Evolutionary conservation across 73 alveolate genomes (phyloP).

Genomic region (Symbiodinium natans): DNA sequence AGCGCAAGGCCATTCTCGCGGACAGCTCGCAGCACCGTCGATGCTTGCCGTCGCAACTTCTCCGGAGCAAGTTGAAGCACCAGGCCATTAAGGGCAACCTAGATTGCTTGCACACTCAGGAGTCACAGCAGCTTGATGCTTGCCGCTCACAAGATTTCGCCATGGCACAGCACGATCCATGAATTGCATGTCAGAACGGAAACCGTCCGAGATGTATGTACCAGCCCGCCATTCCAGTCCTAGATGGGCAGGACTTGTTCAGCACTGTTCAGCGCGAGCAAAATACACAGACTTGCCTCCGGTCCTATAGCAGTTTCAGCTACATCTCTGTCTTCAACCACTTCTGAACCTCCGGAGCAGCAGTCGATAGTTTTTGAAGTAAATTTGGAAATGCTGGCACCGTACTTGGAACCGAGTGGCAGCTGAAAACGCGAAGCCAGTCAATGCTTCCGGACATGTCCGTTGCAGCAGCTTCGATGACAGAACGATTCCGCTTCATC

Average conservation of each 20-base stretch:
- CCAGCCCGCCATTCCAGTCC: slow-evolving; percentile 68
- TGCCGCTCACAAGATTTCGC: background rate
- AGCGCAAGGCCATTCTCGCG: slow-evolving; percentile 67
- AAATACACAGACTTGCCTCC: background rate
- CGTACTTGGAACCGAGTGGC: background rate
- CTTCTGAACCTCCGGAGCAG: background rate
- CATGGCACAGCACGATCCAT: background rate
- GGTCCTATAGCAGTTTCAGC: slow-evolving; percentile 30
- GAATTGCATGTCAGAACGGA: background rate
- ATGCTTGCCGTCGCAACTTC: background rate
- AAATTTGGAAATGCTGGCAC: background rate
- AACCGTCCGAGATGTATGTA: background rate
- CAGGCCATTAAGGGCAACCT: slow-evolving; percentile 36
- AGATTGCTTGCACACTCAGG: no score
- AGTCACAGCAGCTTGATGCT: slow-evolving; percentile 21
- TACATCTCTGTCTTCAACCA: slow-evolving; percentile 52
- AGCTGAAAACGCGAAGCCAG: slow-evolving; percentile 36
- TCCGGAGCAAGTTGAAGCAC: slow-evolving; percentile 28
- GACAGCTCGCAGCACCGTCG: slow-evolving; percentile 32
- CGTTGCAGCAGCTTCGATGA: slow-evolving; percentile 40
- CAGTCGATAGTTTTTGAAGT: background rate
- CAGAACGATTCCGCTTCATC: slow-evolving; percentile 17
- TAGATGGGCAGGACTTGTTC: background rate
- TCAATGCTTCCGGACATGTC: background rate
- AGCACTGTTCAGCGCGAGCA: background rate